phyloP scores from a whole-genome alignment of 2,329 filamentous ascomycete species.

The Sclerotinia nivalis region DNA sequence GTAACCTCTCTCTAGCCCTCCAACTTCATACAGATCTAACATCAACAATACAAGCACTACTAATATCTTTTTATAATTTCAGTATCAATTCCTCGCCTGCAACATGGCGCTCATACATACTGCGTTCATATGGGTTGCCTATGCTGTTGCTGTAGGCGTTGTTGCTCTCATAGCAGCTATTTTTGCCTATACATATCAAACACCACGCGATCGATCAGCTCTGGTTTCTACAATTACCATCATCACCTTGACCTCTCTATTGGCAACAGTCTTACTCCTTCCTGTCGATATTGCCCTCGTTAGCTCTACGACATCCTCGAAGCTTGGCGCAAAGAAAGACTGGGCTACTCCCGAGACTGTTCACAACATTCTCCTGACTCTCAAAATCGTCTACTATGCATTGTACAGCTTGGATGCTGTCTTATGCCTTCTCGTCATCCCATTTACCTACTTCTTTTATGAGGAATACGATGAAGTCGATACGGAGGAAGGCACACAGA shows the following conservation, averaged over 20 bases:
- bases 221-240: constrained; percentile 83
- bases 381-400: constrained; percentile 88
- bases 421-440: constrained; percentile 84
- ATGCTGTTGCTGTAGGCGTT: constrained; percentile 77
- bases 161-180: constrained; percentile 76
- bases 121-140: constrained; percentile 92
- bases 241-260: constrained; percentile 79
- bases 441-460: constrained; percentile 97
- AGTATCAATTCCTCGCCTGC: constrained; percentile 9
- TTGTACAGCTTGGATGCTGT: constrained; percentile 90
- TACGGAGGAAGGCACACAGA: constrained; percentile 74
- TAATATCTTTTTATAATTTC: not conserved
- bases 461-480: constrained; percentile 96
- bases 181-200: constrained; percentile 91
- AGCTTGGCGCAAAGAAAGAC: constrained; percentile 81
- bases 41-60: constrained; percentile 1
- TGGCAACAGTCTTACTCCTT: constrained; percentile 88
- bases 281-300: constrained; percentile 95
- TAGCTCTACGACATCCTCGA: constrained; percentile 78
- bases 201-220: constrained; percentile 79
- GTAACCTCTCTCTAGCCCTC: not conserved
- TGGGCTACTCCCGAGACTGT: constrained; percentile 88
- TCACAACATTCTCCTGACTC: constrained; percentile 72
- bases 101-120: constrained; percentile 68
- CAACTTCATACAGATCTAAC: not conserved